Base-by-base conservation (phyloP, 306 rosid genomes). In the Rubus idaeus region DNA sequence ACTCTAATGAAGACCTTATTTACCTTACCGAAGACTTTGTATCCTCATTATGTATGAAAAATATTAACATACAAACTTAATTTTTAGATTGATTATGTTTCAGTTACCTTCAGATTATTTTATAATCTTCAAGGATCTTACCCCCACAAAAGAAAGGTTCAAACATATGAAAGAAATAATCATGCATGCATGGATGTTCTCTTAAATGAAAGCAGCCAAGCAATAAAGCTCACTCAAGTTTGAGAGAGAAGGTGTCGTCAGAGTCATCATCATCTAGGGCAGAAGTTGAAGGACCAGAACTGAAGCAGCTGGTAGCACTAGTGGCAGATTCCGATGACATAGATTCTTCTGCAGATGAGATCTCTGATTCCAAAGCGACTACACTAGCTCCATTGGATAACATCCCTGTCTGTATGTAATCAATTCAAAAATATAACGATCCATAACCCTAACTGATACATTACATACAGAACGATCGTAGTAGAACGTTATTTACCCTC, bases 261-360 rank as follows among this genome's bases (percentile, higher is more conserved):
- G 88, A 85, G 75, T 78, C 42, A 6, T 85, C 84, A 10, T 78
- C 84, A 14, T 84, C 85, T 8, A 45, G 49, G 3, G 35, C 35
- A 30, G 35, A 30, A 0, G 35, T 1, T 30, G 79, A 78, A 62
- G 81, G 77, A 35, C 74, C 76, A 39, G 79, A 52, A 21, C 17
- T 64, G 80, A 66, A 68, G 82, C 72, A 73, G 77, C 14, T 77
- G 75, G 78, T n/a, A n/a, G n/a, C n/a, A n/a, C n/a, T n/a, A n/a
- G n/a, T 56, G 45, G 82, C 76, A 0, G 88, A 84, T 11, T 81
- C 85, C 16, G 88, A 84, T 26, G 85, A 74, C 77, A 70, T 10
- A 5, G 72, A 75, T 21, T 78, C 80, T 80, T 80, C 82, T 68
- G 58, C 18, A 40, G 62, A 5, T 5, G 8, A 55, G 16, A 10